Evolutionary conservation across 2,329 filamentous ascomycete genomes (phyloP).

Genomic region (Venturia aucupariae): DNA sequence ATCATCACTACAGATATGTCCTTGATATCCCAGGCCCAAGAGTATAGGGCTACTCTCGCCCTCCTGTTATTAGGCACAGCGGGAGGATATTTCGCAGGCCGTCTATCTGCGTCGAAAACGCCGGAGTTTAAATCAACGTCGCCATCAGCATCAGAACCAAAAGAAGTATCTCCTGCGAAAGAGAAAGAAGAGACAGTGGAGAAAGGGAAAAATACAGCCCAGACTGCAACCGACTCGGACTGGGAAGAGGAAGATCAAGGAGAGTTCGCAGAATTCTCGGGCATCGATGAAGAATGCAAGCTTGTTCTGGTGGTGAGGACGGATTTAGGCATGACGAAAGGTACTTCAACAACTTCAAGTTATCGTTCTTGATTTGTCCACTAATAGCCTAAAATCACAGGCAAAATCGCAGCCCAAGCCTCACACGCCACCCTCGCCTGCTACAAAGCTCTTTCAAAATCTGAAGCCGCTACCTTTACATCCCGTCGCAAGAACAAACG

Average conservation of each 20-base stretch:
- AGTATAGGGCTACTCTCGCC: neutral
- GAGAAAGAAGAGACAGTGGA: slow-evolving; percentile 14
- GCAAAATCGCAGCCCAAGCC: slow-evolving; percentile 94
- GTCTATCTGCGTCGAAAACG: neutral
- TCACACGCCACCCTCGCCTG: slow-evolving; percentile 94
- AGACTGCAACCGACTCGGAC: slow-evolving; percentile 19
- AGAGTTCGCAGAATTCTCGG: slow-evolving; percentile 34
- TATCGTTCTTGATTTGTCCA: neutral
- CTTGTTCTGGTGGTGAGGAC: slow-evolving; percentile 85
- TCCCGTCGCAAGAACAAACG: neutral
- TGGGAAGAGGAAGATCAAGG: slow-evolving; percentile 34
- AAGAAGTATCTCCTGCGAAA: neutral
- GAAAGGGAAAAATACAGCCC: slow-evolving; percentile 18
- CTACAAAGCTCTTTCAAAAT: slow-evolving; percentile 70
- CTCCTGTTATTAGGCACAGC: slow-evolving; percentile 8
- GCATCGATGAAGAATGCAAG: slow-evolving; percentile 72
- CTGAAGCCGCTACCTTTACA: slow-evolving; percentile 30
- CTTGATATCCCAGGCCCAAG: neutral
- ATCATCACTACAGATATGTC: neutral
- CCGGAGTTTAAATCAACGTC: neutral
- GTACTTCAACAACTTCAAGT: slow-evolving; percentile 38
- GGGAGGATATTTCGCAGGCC: slow-evolving; percentile 15
- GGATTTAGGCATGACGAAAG: slow-evolving; percentile 95
- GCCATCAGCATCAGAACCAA: slow-evolving; percentile 4
- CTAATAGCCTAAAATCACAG: slow-evolving; percentile 36